Conservation (phyloP, 495 filamentous ascomycete species). For the Venustampulla echinocandica region DNA sequence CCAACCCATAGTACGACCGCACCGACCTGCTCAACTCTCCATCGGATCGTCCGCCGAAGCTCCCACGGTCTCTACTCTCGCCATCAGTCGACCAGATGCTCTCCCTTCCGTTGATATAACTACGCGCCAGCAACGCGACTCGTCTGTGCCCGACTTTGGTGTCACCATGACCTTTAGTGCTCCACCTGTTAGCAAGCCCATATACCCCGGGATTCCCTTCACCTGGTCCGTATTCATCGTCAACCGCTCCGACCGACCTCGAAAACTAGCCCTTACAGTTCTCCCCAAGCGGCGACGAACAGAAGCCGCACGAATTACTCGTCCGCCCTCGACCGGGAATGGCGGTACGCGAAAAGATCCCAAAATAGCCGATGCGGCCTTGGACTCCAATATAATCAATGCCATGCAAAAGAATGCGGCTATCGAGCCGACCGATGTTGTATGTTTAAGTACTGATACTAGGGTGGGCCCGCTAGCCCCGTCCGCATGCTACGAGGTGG, state of each 20-base stretch:
- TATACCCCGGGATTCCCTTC: conserved; percentile 68
- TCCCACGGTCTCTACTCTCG: conserved; percentile 22
- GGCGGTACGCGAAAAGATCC: conserved; percentile 29
- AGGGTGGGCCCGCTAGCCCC: conserved; percentile 71
- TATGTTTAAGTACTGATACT: conserved; percentile 77
- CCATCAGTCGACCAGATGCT: conserved; percentile 42
- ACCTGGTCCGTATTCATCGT: conserved; percentile 84
- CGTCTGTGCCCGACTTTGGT: conserved; percentile 51
- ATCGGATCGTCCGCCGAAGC: conserved; percentile 38
- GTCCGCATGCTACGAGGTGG: conserved; percentile 68
- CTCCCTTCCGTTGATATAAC: conserved; percentile 44
- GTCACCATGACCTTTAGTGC: conserved; percentile 69
- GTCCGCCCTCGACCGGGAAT: conserved; percentile 40
- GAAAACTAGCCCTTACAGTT: conserved; percentile 73
- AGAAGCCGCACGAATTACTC: conserved; percentile 50
- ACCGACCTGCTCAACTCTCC: conserved; percentile 54
- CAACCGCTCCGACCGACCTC: conserved; percentile 54
- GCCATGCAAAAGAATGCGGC: conserved; percentile 68
- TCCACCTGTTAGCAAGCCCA: conserved; percentile 37
- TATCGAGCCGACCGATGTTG: conserved; percentile 63
- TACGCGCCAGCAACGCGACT: conserved; percentile 36
- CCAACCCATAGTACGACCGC: conserved; percentile 54
- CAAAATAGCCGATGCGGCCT: conserved; percentile 59
- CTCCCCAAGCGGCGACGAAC: conserved; percentile 68
- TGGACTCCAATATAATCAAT: conserved; percentile 78